phyloP scores from a whole-genome alignment of 805 yeast genomes.

The Candida ipomoeae region DNA sequence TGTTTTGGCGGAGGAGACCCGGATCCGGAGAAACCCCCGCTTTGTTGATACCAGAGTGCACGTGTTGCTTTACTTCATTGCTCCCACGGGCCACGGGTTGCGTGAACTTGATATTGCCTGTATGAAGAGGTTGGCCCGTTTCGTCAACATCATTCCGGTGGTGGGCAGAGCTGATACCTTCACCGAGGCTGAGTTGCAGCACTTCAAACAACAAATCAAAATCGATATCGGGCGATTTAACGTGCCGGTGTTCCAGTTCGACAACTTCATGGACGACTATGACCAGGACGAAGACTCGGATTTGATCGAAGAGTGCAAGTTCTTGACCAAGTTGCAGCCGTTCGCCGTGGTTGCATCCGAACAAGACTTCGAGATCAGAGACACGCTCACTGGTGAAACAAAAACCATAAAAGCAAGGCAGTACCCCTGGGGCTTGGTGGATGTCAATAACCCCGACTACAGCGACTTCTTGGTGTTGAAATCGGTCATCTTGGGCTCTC shows the following conservation, averaged over 20 bases:
- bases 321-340: slow-evolving; percentile 62
- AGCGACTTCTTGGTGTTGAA: slow-evolving; percentile 58
- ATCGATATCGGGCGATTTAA: slow-evolving; percentile 63
- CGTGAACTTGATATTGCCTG: slow-evolving; percentile 70
- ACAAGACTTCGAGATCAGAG: slow-evolving; percentile 43
- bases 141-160: slow-evolving; percentile 81
- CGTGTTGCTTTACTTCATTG: slow-evolving; percentile 71
- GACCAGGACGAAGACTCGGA: slow-evolving; percentile 78
- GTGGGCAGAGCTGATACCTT: slow-evolving; percentile 77
- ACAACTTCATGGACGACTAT: slow-evolving; percentile 40
- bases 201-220: slow-evolving; percentile 57
- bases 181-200: slow-evolving; percentile 58
- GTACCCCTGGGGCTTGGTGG: slow-evolving; percentile 75
- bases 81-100: slow-evolving; percentile 76
- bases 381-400: slow-evolving; percentile 40
- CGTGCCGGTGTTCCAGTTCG: slow-evolving; percentile 77
- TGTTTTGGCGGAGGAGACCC: slow-evolving; percentile 80
- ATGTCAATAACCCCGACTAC: slow-evolving; percentile 48
- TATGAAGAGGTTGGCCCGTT: slow-evolving; percentile 63
- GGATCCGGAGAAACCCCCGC: slow-evolving; percentile 81
- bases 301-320: slow-evolving; percentile 63
- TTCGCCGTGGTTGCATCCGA: slow-evolving; percentile 71
- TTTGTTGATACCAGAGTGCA: slow-evolving; percentile 77
- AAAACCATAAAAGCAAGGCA: slow-evolving; percentile 51
- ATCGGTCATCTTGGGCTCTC: slow-evolving; percentile 76